phyloP scores from a whole-genome alignment of 352 stramenopile genomes.

The Globisporangium nunn region DNA sequence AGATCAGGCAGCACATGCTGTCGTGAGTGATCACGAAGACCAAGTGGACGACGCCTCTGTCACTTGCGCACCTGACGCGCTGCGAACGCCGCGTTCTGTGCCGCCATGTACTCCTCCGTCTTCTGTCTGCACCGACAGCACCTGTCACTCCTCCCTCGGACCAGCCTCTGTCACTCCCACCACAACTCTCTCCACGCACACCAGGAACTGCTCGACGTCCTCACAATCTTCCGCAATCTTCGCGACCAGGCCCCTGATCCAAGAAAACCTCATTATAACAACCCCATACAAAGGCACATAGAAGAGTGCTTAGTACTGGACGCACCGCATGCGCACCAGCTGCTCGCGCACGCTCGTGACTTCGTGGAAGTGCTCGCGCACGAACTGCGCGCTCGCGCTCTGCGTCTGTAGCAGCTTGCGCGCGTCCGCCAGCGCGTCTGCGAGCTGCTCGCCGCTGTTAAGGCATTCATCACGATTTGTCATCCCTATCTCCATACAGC shows the following conservation, averaged over 20 bases:
- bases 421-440: constrained; percentile 24
- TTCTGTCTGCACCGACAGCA: constrained; percentile 20
- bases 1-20: no score
- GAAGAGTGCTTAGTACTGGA: not conserved
- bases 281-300: not conserved
- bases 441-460: constrained; percentile 44
- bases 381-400: constrained; percentile 60
- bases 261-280: no score
- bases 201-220: constrained; percentile 63
- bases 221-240: constrained; percentile 54
- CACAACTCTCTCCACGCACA: constrained; percentile 13
- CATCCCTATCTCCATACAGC: not conserved
- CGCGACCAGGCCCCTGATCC: constrained; percentile 29
- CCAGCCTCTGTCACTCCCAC: no score
- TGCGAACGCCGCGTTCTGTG: constrained; percentile 69
- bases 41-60: not conserved
- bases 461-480: constrained; percentile 2
- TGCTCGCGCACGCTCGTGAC: constrained; percentile 49
- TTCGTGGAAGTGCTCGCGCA: constrained; percentile 56
- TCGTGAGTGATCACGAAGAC: no score
- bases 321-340: constrained; percentile 37
- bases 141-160: not conserved
- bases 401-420: constrained; percentile 49
- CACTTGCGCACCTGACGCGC: constrained; percentile 28
- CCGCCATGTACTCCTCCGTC: constrained; percentile 66